phyloP scores from a whole-genome alignment of 2,329 filamentous ascomycete genomes.

The Cladosporium sphaerospermum region DNA sequence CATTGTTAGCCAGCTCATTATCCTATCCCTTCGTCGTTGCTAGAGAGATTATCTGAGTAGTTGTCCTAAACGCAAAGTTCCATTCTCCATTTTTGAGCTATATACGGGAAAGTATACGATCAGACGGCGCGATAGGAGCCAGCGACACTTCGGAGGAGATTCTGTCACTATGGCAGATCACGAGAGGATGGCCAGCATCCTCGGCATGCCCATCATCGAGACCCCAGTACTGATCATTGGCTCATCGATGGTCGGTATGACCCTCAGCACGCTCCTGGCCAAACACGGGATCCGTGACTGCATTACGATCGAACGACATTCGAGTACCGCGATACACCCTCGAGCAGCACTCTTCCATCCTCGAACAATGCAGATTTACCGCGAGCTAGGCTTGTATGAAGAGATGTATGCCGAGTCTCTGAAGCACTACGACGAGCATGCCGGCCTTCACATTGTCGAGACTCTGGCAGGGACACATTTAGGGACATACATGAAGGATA shows the following conservation, averaged over 20 bases:
- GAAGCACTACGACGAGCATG: constrained; percentile 20
- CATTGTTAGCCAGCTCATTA: neutral
- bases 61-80: neutral
- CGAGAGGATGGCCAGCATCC: constrained; percentile 1
- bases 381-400: constrained; percentile 21
- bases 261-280: constrained; percentile 18
- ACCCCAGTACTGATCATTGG: constrained; percentile 21
- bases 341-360: constrained; percentile 20
- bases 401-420: constrained; percentile 15
- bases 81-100: neutral
- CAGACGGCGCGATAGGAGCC: neutral
- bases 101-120: neutral
- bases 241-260: constrained; percentile 20
- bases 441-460: constrained; percentile 19
- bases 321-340: constrained; percentile 22
- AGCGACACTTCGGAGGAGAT: neutral
- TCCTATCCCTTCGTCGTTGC: neutral
- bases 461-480: constrained; percentile 18
- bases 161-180: neutral
- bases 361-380: constrained; percentile 20
- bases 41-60: neutral
- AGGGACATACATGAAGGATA: constrained; percentile 17
- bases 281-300: constrained; percentile 17
- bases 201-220: constrained; percentile 2
- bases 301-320: constrained; percentile 19